phyloP scores from a whole-genome alignment of 257 asterid genomes.

The Plantago elongata region DNA sequence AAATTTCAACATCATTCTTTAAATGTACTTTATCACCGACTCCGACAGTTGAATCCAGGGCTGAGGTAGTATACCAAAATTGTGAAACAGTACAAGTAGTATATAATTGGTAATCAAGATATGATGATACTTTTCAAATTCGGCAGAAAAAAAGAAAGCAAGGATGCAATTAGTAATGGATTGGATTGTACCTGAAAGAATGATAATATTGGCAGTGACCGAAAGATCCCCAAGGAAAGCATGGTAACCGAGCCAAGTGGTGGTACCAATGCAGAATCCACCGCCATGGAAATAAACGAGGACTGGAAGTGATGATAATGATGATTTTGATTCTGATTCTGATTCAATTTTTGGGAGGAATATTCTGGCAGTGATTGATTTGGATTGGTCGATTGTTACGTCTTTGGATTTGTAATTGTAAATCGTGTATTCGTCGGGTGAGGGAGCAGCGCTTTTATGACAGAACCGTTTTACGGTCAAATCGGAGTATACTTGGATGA shows the following conservation, averaged over 20 bases:
- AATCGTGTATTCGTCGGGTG: slow-evolving; percentile 22
- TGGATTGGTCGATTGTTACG: slow-evolving; percentile 40
- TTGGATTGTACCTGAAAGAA: slow-evolving; percentile 44
- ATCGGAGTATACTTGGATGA: slow-evolving; percentile 59
- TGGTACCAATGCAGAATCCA: slow-evolving; percentile 79
- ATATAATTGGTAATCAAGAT: no score
- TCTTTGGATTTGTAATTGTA: slow-evolving; percentile 51
- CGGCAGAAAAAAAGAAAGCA: no score
- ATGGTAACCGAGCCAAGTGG: slow-evolving; percentile 74
- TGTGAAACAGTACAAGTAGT: no score
- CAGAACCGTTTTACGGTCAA: slow-evolving; percentile 43
- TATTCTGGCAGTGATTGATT: slow-evolving; percentile 51
- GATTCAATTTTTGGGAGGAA: slow-evolving; percentile 39
- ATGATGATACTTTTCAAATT: no score
- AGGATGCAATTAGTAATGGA: no score
- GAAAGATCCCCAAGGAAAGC: slow-evolving; percentile 54
- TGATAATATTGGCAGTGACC: slow-evolving; percentile 33
- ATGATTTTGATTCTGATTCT: slow-evolving; percentile 9
- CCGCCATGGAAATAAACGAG: slow-evolving; percentile 85
- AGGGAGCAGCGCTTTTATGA: slow-evolving; percentile 30
- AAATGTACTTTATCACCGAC: no score
- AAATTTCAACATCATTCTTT: no score
- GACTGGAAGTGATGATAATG: slow-evolving; percentile 34
- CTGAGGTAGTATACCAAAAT: no score
- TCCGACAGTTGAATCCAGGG: no score